A percentile compares a stretch with the other conserved stretches of the same genome.
Conservation (phyloP, 1,139 yeast genomes). For the Lodderomyces oxycetoniae region DNA sequence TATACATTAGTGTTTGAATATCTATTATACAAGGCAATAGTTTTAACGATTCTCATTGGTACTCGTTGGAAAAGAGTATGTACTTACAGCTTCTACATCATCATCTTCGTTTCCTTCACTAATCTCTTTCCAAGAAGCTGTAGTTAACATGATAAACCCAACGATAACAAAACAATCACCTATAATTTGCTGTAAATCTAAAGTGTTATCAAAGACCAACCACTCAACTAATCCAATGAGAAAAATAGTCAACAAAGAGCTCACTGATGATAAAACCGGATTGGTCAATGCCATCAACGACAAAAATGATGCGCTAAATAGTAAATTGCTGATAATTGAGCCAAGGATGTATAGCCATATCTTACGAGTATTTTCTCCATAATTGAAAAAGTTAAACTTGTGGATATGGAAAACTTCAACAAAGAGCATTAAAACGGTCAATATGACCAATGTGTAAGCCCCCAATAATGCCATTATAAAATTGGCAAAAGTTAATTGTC, state of each 20-base stretch:
- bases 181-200: slow-evolving; percentile 45
- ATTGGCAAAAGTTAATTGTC: slow-evolving; percentile 46
- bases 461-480: slow-evolving; percentile 57
- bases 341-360: slow-evolving; percentile 46
- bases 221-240: slow-evolving; percentile 78
- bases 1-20: no score
- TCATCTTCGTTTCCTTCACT: slow-evolving; percentile 61
- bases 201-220: slow-evolving; percentile 55
- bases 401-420: slow-evolving; percentile 56
- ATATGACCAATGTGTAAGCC: slow-evolving; percentile 44
- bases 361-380: slow-evolving; percentile 31
- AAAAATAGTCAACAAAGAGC: slow-evolving; percentile 73
- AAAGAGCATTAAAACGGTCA: slow-evolving; percentile 48
- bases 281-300: slow-evolving; percentile 80
- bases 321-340: slow-evolving; percentile 57
- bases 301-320: slow-evolving; percentile 69
- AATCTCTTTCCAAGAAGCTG: slow-evolving; percentile 72
- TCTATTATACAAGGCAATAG: no score
- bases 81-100: slow-evolving; percentile 42
- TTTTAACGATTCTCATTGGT: slow-evolving; percentile 13
- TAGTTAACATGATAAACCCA: slow-evolving; percentile 67
- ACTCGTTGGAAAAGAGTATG: slow-evolving; percentile 43
- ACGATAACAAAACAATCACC: slow-evolving; percentile 57
- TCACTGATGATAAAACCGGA: slow-evolving; percentile 81
- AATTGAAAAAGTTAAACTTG: slow-evolving; percentile 50